Evolutionary conservation across 352 stramenopile species (phyloP), one percentile per base, ranked within the genome.

Genomic region (Phytophthora chlamydospora): DNA sequence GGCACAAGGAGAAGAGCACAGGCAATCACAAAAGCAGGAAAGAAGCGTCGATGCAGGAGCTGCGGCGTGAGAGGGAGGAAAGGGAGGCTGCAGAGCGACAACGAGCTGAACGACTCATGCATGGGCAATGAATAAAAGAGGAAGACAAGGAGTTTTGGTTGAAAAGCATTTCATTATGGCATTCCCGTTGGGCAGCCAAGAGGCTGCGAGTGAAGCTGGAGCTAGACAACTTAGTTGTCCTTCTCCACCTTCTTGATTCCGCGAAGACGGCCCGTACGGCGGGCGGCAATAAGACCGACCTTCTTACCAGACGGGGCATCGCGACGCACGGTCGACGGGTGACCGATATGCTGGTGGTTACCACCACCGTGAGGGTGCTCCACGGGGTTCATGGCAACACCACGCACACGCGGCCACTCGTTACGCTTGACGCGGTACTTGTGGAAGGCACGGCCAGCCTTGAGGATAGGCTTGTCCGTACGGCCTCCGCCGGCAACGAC

Each of bases 281-380:
- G 91, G 73, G 97, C 97, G 71, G 92, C 97, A 79, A 99, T 99
- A 42, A 99, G 86, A 97, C 97, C 97, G 75, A 99, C 97, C 93
- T 99, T 99, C 78, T 98, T 93, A 98, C 97, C 97, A 45, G 97
- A 87, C 34, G 97, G 94, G 45, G 90, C 91, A 60, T 98, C 92
- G 58, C 93, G 82, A 60, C 81, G 90, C 19, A 98, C 91, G n/a
- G 97, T 99, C 55, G 96, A 99, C 49, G 97, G 96, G 83, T 98
- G 97, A 97, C 97, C 97, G 89, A 99, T 99, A 84, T 99, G 97
- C 90, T 99, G 97, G 85, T 99, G 97, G 95, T 99, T 99, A 98
- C 97, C 97, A 97, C 97, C 97, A 97, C 97, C 97, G 88, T 98
- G 94, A 54, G 97, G 97, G 84, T 99, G 97, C 91, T 99, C 97